Conservation (phyloP, 495 filamentous ascomycete species). For the Talaromyces borbonicus region DNA sequence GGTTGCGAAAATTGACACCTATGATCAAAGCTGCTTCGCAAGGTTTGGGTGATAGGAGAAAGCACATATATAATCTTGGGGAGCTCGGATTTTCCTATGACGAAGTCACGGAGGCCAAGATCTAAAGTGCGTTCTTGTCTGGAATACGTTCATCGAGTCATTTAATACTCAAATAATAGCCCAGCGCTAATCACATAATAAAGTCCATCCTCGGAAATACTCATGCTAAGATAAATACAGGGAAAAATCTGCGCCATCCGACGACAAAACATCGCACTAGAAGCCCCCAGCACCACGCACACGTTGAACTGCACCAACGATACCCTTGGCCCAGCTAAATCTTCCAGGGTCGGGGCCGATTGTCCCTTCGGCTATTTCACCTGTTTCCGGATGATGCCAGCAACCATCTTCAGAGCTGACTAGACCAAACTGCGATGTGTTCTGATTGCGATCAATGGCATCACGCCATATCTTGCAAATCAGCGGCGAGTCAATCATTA, state of each 20-base stretch:
- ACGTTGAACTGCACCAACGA: slow-evolving; percentile 51
- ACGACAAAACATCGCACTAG: too few species aligned
- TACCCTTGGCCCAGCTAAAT: slow-evolving; percentile 53
- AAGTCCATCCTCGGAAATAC: too few species aligned
- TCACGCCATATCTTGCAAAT: slow-evolving; percentile 56
- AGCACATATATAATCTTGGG: slow-evolving; percentile 39
- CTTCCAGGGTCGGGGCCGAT: slow-evolving; percentile 49
- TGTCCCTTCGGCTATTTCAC: slow-evolving; percentile 45
- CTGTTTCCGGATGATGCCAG: slow-evolving; percentile 41
- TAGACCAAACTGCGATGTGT: slow-evolving; percentile 53
- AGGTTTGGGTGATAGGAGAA: slow-evolving; percentile 40
- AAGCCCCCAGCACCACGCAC: slow-evolving; percentile 54
- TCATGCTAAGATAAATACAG: too few species aligned
- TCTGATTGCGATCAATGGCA: slow-evolving; percentile 56
- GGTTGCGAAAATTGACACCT: slow-evolving; percentile 46
- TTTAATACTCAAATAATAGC: neutral
- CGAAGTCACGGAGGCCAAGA: neutral
- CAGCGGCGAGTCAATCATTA: slow-evolving; percentile 53
- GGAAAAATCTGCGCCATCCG: too few species aligned
- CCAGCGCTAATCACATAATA: neutral
- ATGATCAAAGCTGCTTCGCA: slow-evolving; percentile 39
- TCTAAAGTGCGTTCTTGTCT: neutral
- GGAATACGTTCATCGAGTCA: neutral
- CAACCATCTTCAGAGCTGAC: slow-evolving; percentile 43
- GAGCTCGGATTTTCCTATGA: slow-evolving; percentile 45